A percentile compares a stretch with the other conserved stretches of the same genome.
These are phyloP conservation scores for Lyophyllum decastes DNA, from an alignment of 768 basidiomycete species.

Conservation along the genomic window DNA sequence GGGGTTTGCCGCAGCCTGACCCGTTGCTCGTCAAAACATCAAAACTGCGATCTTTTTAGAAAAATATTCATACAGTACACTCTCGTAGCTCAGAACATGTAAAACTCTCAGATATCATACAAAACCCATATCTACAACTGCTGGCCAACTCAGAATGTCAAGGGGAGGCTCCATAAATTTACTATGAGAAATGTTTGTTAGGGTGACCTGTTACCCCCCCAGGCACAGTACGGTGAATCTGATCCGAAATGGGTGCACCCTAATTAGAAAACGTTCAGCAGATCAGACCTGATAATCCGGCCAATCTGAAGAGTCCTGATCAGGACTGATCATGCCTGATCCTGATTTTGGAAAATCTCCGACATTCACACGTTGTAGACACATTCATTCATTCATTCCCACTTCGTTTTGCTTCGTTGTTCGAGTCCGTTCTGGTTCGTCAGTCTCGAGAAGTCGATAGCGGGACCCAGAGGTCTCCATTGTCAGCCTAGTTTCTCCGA, in stretches of 20 bases:
- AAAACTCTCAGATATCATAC: not conserved
- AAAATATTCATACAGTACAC: too few relatives aligned
- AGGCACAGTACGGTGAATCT: not conserved
- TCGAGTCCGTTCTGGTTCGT: too few relatives aligned
- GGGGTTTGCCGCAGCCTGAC: not conserved
- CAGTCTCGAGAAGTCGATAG: too few relatives aligned
- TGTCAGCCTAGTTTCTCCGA: too few relatives aligned
- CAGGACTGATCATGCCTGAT: not conserved
- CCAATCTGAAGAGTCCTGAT: too few relatives aligned
- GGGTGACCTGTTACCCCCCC: not conserved
- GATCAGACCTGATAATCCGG: too few relatives aligned
- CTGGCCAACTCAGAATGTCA: not conserved
- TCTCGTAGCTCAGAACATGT: not conserved
- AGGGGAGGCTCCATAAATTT: not conserved
- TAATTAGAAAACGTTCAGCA: too few relatives aligned
- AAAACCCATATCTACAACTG: not conserved
- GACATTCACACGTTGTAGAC: too few relatives aligned
- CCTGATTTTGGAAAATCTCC: not conserved
- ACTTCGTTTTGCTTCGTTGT: too few relatives aligned
- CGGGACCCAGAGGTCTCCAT: too few relatives aligned
- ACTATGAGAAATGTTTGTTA: not conserved
- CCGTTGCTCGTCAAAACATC: not conserved
- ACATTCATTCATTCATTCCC: too few relatives aligned
- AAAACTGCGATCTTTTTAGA: not conserved
- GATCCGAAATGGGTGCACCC: too few relatives aligned